These are phyloP conservation scores for Cladosporium cucumerinum DNA, from an alignment of 2,329 filamentous ascomycete species.

Conservation along the genomic window DNA sequence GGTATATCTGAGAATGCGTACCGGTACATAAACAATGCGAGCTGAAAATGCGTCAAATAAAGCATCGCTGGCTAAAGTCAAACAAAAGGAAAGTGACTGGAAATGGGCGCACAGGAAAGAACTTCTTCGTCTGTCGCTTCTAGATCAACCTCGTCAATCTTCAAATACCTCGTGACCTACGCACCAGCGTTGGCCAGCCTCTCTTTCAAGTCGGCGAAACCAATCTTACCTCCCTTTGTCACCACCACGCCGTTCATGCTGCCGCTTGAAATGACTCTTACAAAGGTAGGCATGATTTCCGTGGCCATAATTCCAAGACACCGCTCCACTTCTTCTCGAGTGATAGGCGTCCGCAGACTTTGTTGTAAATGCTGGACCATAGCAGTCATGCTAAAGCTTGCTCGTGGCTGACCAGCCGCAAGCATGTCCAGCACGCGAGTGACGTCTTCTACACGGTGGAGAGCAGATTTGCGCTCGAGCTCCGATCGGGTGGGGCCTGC, in stretches of 20 bases:
- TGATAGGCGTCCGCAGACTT: constrained; percentile 46
- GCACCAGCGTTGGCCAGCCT: constrained; percentile 24
- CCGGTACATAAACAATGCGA: background rate
- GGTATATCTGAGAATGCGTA: background rate
- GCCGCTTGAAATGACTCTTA: constrained; percentile 39
- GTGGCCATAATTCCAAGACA: constrained; percentile 43
- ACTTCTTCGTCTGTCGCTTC: background rate
- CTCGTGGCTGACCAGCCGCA: constrained; percentile 36
- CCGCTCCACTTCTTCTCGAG: constrained; percentile 43
- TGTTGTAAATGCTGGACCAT: constrained; percentile 44
- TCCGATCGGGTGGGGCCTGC: constrained; percentile 41
- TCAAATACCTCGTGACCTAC: background rate
- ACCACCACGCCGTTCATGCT: constrained; percentile 45
- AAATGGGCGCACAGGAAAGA: background rate
- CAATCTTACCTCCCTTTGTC: constrained; percentile 29
- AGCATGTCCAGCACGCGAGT: constrained; percentile 43
- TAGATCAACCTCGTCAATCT: background rate
- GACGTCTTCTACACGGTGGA: constrained; percentile 47
- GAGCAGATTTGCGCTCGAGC: constrained; percentile 44
- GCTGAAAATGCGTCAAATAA: background rate
- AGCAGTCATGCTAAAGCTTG: constrained; percentile 44
- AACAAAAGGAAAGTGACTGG: constrained; percentile 1
- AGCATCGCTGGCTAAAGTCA: constrained; percentile 8
- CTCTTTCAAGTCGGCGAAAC: constrained; percentile 26
- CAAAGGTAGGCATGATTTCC: constrained; percentile 45